phyloP scores from a whole-genome alignment of 441 rosid species.

The Gossypium lobatum region DNA sequence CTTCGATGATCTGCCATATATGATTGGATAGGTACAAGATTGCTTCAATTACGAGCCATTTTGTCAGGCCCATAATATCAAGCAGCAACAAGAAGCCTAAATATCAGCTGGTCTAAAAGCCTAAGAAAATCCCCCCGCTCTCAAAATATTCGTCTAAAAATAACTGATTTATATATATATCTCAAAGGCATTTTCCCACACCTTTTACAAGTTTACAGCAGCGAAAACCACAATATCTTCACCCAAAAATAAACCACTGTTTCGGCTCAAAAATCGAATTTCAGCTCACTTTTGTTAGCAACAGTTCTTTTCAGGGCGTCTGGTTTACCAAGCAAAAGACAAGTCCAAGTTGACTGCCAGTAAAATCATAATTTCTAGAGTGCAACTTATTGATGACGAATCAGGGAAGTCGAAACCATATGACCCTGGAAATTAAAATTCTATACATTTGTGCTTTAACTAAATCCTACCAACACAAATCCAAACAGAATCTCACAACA shows the following conservation, averaged over 20 bases:
- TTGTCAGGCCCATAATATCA: neutral
- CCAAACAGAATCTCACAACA: neutral
- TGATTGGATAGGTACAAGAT: neutral
- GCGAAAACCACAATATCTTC: neutral
- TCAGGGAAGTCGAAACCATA: neutral
- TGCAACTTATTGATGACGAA: neutral
- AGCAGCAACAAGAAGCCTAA: too few relatives aligned
- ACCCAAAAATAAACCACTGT: neutral
- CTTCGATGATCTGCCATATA: neutral
- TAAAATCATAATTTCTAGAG: neutral
- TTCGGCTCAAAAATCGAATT: neutral
- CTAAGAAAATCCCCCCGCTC: neutral
- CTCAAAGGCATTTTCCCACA: neutral
- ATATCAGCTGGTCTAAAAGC: neutral
- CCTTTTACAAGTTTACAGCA: neutral
- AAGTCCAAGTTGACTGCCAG: neutral
- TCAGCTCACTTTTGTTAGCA: neutral
- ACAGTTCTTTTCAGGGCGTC: neutral
- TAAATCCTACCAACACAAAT: neutral
- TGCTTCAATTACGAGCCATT: neutral
- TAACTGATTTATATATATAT: neutral
- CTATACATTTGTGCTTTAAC: neutral
- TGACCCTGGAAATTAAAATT: neutral
- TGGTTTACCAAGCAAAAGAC: neutral
- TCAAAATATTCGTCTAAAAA: neutral